phyloP scores from a whole-genome alignment of 176 grass and related monocot genomes.

The Ananas comosus region DNA sequence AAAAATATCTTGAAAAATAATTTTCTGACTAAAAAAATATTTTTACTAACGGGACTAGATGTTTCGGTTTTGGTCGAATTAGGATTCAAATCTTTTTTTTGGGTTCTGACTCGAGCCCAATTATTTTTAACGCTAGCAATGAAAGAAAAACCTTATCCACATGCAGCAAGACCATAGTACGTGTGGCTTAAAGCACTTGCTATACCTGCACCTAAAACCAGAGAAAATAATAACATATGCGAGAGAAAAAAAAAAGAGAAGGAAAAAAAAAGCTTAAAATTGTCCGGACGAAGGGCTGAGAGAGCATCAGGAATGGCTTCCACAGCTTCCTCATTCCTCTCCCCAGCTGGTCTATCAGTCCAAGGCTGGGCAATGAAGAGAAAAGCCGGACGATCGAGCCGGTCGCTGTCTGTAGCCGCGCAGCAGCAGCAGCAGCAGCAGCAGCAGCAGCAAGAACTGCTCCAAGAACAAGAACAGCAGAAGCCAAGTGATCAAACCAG shows the following conservation, averaged over 20 bases:
- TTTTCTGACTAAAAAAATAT: too few relatives aligned
- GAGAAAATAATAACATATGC: conserved; percentile 27
- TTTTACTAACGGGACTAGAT: too few relatives aligned
- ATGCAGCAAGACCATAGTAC: too few relatives aligned
- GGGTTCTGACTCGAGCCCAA: too few relatives aligned
- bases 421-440: conserved; percentile 49
- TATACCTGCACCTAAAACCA: conserved; percentile 21
- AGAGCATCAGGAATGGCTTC: conserved; percentile 35
- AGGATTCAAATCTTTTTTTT: too few relatives aligned
- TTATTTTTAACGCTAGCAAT: too few relatives aligned
- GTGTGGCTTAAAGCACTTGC: too few relatives aligned
- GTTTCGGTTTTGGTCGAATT: too few relatives aligned
- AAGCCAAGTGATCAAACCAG: neutral
- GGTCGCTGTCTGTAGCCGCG: conserved; percentile 21
- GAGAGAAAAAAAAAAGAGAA: conserved; percentile 4
- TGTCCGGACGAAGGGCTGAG: neutral
- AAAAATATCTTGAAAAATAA: too few relatives aligned
- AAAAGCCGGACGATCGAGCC: conserved; percentile 4
- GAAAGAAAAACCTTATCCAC: too few relatives aligned
- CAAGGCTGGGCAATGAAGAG: conserved; percentile 12
- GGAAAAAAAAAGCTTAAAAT: conserved; percentile 9
- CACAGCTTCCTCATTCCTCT: conserved; percentile 47
- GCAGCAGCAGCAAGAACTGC: conserved; percentile 36
- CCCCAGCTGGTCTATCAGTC: conserved; percentile 33
- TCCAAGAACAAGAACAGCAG: conserved; percentile 20